phyloP scores from a whole-genome alignment of 176 grass and related monocot species.

The Bolboschoenus planiculmis region DNA sequence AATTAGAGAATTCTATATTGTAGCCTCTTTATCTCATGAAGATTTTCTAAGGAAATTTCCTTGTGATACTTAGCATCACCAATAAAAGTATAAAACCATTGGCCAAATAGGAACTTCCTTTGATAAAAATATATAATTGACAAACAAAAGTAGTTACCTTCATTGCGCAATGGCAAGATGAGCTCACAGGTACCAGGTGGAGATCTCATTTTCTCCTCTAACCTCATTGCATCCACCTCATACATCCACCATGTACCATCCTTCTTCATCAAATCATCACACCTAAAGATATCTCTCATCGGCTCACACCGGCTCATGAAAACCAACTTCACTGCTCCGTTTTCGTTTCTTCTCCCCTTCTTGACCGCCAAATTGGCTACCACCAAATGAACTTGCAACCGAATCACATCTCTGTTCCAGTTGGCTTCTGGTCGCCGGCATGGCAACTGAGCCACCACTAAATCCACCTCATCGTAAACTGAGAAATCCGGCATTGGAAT shows the following conservation, averaged over 20 bases:
- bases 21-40: neutral
- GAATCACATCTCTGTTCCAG: constrained; percentile 64
- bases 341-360: constrained; percentile 25
- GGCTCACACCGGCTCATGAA: constrained; percentile 63
- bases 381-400: constrained; percentile 77
- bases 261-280: constrained; percentile 55
- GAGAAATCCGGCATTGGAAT: constrained; percentile 64
- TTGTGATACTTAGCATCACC: neutral
- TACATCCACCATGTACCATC: constrained; percentile 82
- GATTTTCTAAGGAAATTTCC: too few species aligned
- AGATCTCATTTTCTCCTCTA: constrained; percentile 68
- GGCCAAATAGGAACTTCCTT: neutral
- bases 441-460: constrained; percentile 68
- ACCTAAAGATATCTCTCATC: constrained; percentile 94
- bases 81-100: neutral
- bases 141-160: constrained; percentile 33
- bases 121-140: neutral
- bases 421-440: constrained; percentile 32
- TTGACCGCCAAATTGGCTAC: constrained; percentile 39
- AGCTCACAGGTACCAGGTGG: constrained; percentile 73
- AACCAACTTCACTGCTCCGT: constrained; percentile 41
- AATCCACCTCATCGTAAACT: constrained; percentile 37
- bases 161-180: constrained; percentile 51
- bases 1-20: too few species aligned
- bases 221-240: constrained; percentile 29